A percentile compares a stretch with the other conserved stretches of the same genome.
Conservation (phyloP, 305 asterid species). For the Fraxinus floribunda region DNA sequence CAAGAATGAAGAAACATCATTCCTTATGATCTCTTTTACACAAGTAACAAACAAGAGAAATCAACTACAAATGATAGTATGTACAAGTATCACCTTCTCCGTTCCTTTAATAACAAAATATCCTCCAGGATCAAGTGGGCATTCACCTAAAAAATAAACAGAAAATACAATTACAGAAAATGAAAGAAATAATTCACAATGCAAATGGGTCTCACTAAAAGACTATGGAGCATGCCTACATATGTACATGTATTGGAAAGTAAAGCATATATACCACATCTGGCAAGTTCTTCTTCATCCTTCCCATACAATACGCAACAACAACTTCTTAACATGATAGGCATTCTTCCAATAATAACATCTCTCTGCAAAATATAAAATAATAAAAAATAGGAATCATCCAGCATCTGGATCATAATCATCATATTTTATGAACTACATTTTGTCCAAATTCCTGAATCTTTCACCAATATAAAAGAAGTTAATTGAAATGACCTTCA, state of each 20-base stretch:
- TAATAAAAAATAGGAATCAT: background rate
- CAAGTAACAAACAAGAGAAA: constrained; percentile 17
- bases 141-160: constrained; percentile 62
- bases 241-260: constrained; percentile 15
- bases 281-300: constrained; percentile 91
- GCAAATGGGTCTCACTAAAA: constrained; percentile 8
- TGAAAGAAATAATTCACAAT: background rate
- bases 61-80: constrained; percentile 13
- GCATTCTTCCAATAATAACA: constrained; percentile 76
- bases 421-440: constrained; percentile 17
- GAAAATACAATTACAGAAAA: constrained; percentile 18
- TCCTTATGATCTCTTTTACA: background rate
- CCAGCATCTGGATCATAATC: background rate
- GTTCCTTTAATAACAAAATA: constrained; percentile 86
- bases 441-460: background rate
- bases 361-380: constrained; percentile 40
- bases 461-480: constrained; percentile 16
- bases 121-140: constrained; percentile 98
- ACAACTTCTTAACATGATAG: constrained; percentile 88
- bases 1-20: background rate
- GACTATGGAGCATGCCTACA: constrained; percentile 3
- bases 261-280: constrained; percentile 47
- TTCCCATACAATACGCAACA: constrained; percentile 68
- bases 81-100: constrained; percentile 65
- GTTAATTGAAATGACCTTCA: constrained; percentile 45